Evolutionary conservation across 495 filamentous ascomycete genomes (phyloP), one percentile per base, ranked within the genome.

Genomic region (Umbilicaria muhlenbergii): DNA sequence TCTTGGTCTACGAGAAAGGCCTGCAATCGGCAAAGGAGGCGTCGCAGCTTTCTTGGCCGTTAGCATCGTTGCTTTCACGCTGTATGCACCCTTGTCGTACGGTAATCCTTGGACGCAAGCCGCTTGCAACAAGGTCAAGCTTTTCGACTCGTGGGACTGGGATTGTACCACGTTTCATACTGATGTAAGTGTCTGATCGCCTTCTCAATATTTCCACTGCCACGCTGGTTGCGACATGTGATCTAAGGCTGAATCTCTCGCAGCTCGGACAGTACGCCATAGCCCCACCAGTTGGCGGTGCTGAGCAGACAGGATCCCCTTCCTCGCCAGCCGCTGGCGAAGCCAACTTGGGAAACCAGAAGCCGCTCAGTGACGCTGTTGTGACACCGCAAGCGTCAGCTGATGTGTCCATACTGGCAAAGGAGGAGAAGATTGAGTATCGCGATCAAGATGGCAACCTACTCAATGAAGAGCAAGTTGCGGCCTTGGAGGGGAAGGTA

Each of bases 111-210:
- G 91, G 91, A 98, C 91, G 3, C 80, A 81, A 64, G 63, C 71
- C 42, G 77, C 86, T 52, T 98, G 91, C 70, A 77, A 75, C 34
- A 74, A 73, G 42, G 81, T 93, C 43, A 95, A 95, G 67, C 68
- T 98, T 11, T 78, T 96, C 54, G 67, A 72, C 42, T 75, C 75
- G 11, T 98, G 91, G 91, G 91, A 98, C 57, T 96, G 86, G 69
- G 91, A 96, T 60, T 98, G 91, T 70, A 89, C 88, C 56, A 86
- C 70, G 47, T 98, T 98, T 68, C 68, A 82, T 54, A 79, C 77
- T 51, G 78, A 78, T 60, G 88, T 94, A 80, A 85, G 83, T 78
- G 50, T 57, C 5, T 35, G 13, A 31, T 43, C n/a, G 14, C 15
- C 13, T 36, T 11, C 24, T 5, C 24, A 7, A 4, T 28, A 28